Evolutionary conservation across 2,329 filamentous ascomycete genomes (phyloP).

Genomic region (Elsinoe necatrix): DNA sequence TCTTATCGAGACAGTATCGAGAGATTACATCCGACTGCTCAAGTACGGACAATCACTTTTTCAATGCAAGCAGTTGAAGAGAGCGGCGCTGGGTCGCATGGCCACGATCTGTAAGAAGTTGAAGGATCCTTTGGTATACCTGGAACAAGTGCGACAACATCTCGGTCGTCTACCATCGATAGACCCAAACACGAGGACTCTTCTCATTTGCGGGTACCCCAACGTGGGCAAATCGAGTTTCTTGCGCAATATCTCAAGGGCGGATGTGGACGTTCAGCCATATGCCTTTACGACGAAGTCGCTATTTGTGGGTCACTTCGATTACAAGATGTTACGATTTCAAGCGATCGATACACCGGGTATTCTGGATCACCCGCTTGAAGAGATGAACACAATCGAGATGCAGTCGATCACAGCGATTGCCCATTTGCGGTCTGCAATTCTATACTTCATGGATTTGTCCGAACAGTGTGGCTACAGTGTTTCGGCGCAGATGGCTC

Average conservation of each 20-base stretch:
- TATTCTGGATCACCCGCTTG: slow-evolving; percentile 91
- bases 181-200: slow-evolving; percentile 91
- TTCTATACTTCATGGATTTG: slow-evolving; percentile 97
- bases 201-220: slow-evolving; percentile 94
- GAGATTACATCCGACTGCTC: slow-evolving; percentile 91
- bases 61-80: slow-evolving; percentile 98
- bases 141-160: slow-evolving; percentile 95
- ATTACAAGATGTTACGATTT: slow-evolving; percentile 87
- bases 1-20: slow-evolving; percentile 87
- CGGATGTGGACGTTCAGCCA: slow-evolving; percentile 93
- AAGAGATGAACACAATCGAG: slow-evolving; percentile 99
- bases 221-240: slow-evolving; percentile 98
- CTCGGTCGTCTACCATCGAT: slow-evolving; percentile 96
- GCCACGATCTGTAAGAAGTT: slow-evolving; percentile 91
- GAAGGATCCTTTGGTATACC: slow-evolving; percentile 88
- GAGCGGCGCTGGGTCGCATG: slow-evolving; percentile 93
- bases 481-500: slow-evolving; percentile 81
- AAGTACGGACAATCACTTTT: slow-evolving; percentile 96
- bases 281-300: slow-evolving; percentile 99
- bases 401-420: slow-evolving; percentile 99
- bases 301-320: slow-evolving; percentile 94
- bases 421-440: slow-evolving; percentile 88
- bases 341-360: slow-evolving; percentile 97
- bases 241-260: slow-evolving; percentile 80
- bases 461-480: slow-evolving; percentile 96